Base-by-base conservation (phyloP, 495 filamentous ascomycete genomes). In the Penicillium atrosanguineum region DNA sequence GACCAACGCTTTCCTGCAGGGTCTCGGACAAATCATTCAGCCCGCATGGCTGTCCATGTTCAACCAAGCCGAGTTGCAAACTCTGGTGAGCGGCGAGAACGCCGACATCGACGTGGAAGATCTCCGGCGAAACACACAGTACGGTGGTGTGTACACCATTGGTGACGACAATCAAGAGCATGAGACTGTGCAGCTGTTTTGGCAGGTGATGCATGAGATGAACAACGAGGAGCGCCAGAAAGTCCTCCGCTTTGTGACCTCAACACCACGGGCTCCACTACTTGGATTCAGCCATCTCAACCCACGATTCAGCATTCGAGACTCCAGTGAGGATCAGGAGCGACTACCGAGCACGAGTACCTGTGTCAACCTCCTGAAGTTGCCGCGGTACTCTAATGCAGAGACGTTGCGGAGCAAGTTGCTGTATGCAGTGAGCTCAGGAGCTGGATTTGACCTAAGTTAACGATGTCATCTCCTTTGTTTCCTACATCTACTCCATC, bases 21-120 rank as follows among this genome's bases (percentile, higher is more conserved):
- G 94, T 1, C 80, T 98, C 5, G 81, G 88, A 14, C 77, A 86
- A 49, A 95, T 99, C 60, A 95, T 99, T 55, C 86, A 91, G 52
- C 93, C 93, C 0, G 79, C 81, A 3, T 99, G 94, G 94, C 78
- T 99, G 4, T 89, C 84, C 57, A 99, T 99, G 94, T 99, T 99
- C 77, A 98, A 98, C 67, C 94, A 97, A 60, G 78, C 82, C 7
- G 94, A 98, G 61, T 78, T 98, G 19, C 94, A 98, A 68, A 94
- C 90, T 0, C 83, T 98, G 8, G 85, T 98, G 14, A 89, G 90
- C 55, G 94, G 94, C 50, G 89, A 93, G 60, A 83, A 79, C 21
- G 85, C 86, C 16, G 85, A 90, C 40, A 93, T 97, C 54, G 85
- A 96, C 61, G 84, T 99, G 39, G 82, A 87, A 23, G 95, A 99